Base-by-base conservation (phyloP, 257 asterid species). In the Solanum acaule region DNA sequence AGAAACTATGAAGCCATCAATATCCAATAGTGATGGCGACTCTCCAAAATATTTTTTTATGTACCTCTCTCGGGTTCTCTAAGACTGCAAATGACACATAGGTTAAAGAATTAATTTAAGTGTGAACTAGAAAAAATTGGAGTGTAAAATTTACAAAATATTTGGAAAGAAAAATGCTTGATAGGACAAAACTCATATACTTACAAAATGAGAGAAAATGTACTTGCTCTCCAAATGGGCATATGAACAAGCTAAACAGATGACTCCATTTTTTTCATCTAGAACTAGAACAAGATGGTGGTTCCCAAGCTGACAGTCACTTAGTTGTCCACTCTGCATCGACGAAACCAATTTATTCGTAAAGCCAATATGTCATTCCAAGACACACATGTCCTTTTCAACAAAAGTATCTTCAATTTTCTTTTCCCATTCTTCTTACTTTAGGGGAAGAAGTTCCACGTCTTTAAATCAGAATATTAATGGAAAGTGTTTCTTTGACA, bases 261-360 rank as follows among this genome's bases (percentile, higher is more conserved):
- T 29, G 22, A 91, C 44, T 77, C 99, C 99, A 20, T 90, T 93
- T 44, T 93, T 90, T 42, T 95, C 99, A 65, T 94, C 96, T 18
- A 93, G 90, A 84, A 92, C 96, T 18, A 93, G 90, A 84, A 92
- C 14, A 72, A 33, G 73, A 34, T 90, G 88, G 67, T 94, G 94
- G 27, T 87, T 88, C 37, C 98, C 96, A 87, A 89, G 42, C 8
- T 33, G 6, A 84, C 97, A 94, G 20, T 88, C 25, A 15, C 25
- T 25, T n/a, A 8, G 2, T 42, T 25, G 10, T 27, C 18, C 65
- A 25, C 14, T 27, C 37, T 78, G 38, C 63, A 42, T 42, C 8
- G 23, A 49, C 22, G 22, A 49, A 49, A 49, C 22, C 22, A 2
- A 83, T 79, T 89, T 22, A 46, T 85, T 46, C 14, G 38, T 40